Base-by-base conservation (phyloP, 192 early-diverging fungal species). In the Backusella australiensis region DNA sequence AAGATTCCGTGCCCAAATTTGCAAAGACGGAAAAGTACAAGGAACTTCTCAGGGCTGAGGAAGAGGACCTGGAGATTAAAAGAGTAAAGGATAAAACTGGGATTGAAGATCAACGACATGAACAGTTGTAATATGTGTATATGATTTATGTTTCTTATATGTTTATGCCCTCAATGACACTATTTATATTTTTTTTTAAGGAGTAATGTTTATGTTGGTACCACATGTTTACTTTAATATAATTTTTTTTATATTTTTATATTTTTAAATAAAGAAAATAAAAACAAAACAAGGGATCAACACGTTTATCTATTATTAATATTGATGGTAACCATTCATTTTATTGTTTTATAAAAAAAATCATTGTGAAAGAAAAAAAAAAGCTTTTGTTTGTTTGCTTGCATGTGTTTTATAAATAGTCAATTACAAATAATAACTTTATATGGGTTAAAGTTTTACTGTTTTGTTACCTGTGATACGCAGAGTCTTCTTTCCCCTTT, bases 1-100 rank as follows among this genome's bases (percentile, higher is more conserved):
- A 80, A 59, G 79, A 80, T 69, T 80, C 79, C 6, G 75, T 80
- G 2, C 79, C 79, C 2, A 69, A 71, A 52, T 80, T 80, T 46
- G 44, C 76, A 6, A 67, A 69, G 9, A 72, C 75, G 32, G 63
- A 71, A 38, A 80, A 73, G 34, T 76, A 80, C 23, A 44, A 76
- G 41, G 38, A 72, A 12, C 34, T 75, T 3, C 15, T 75, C 8
- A 23, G 8, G 56, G 56, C 56, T 63, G 56, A 63, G 26, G 56
- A 63, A 9, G n/a, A 56, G 12, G 56, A 29, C 19, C n/a, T 21
- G 4, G 56, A 63, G 11, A 29, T 63, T 11, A 32, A 63, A 63
- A 63, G 11, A 1, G n/a, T 63, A 12, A 63, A 29, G 26, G 26
- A 63, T 12, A 11, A 2, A 63, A 63, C 56, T 9, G 26, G 2